Percentiles rank a stretch among this genome's conserved stretches.
phyloP scores from a whole-genome alignment of 2,329 filamentous ascomycete genomes.

The Talaromyces sp. region DNA sequence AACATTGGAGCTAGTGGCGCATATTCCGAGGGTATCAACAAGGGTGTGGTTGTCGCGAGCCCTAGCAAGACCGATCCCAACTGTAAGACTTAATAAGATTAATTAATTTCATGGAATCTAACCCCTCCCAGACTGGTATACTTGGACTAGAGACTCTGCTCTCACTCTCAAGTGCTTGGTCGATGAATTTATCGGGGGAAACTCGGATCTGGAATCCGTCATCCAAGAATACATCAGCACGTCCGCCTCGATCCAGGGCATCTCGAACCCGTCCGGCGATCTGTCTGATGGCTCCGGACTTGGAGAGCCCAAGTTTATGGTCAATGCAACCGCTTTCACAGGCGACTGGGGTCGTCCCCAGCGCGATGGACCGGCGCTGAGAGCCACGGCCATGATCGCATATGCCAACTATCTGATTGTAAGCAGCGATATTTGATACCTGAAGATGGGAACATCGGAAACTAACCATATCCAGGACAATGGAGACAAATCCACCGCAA shows the following conservation, averaged over 20 bases:
- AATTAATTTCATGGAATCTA: neutral
- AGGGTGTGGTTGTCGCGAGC: slow-evolving; percentile 53
- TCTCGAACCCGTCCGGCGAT: slow-evolving; percentile 63
- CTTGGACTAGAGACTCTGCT: slow-evolving; percentile 73
- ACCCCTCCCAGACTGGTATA: slow-evolving; percentile 59
- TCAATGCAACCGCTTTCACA: slow-evolving; percentile 58
- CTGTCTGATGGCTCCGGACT: slow-evolving; percentile 46
- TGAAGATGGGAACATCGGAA: neutral
- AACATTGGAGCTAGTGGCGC: slow-evolving; percentile 53
- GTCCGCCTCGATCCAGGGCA: slow-evolving; percentile 60
- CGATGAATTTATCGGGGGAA: slow-evolving; percentile 62
- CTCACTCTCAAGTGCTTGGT: slow-evolving; percentile 65
- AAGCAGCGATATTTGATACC: neutral
- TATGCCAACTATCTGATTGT: slow-evolving; percentile 63
- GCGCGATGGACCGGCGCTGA: slow-evolving; percentile 39
- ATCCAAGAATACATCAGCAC: slow-evolving; percentile 65
- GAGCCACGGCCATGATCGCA: slow-evolving; percentile 28
- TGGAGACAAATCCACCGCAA: slow-evolving; percentile 48
- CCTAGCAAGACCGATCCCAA: slow-evolving; percentile 52
- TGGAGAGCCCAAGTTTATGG: slow-evolving; percentile 68
- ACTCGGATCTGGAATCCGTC: slow-evolving; percentile 52
- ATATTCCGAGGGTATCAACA: slow-evolving; percentile 43
- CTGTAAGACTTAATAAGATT: slow-evolving; percentile 34
- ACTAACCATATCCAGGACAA: slow-evolving; percentile 37
- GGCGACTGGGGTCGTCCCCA: slow-evolving; percentile 72